These are phyloP conservation scores for Solanum medicagineum DNA, from an alignment of 257 asterid species.

Conservation along the genomic window DNA sequence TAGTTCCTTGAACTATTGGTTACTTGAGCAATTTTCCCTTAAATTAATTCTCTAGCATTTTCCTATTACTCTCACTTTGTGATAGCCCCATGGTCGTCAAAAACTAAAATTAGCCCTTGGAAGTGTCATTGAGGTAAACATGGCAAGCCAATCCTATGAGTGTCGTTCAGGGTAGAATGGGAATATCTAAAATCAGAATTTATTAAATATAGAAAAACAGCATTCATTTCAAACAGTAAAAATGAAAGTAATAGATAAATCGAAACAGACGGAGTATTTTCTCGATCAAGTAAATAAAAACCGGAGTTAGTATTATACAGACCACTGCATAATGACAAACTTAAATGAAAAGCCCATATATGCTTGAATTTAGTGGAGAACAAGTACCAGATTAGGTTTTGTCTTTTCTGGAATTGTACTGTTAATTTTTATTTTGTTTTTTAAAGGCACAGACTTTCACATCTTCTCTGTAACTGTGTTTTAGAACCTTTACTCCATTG, in stretches of 20 bases:
- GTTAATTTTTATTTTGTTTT: neutral
- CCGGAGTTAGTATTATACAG: neutral
- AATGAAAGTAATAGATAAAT: neutral
- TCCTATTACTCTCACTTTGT: neutral
- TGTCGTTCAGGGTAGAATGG: neutral
- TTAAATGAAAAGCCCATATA: neutral
- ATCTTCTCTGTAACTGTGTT: neutral
- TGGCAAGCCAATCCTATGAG: neutral
- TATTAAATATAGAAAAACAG: neutral
- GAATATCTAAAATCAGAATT: neutral
- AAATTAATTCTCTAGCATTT: neutral
- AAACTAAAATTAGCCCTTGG: neutral
- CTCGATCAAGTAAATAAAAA: neutral
- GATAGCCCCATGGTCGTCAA: neutral
- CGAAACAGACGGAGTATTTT: neutral
- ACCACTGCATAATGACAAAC: neutral
- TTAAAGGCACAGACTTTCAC: neutral
- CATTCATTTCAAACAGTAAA: neutral
- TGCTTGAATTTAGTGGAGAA: neutral
- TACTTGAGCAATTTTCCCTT: neutral
- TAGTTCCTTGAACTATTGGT: neutral
- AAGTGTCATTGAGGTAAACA: neutral
- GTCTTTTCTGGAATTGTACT: neutral
- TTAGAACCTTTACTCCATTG: neutral
- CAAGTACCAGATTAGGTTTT: neutral